Base-by-base conservation (phyloP, 768 basidiomycete genomes). In the Tulasnella sp. region DNA sequence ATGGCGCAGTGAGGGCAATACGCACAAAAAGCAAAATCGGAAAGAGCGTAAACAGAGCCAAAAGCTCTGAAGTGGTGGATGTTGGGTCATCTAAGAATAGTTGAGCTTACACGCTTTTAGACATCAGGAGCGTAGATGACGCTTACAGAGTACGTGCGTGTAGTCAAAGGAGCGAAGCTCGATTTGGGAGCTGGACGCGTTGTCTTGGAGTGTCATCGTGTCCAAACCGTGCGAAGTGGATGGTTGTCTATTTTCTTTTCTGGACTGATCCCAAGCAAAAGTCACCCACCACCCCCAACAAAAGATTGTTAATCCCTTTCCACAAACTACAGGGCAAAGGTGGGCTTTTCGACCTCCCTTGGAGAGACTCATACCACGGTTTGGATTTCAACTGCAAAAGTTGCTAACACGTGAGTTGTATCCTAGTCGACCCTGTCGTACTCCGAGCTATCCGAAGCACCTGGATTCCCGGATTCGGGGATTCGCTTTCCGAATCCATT, bases 1-100 rank as follows among this genome's bases (percentile, higher is more conserved):
- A 39, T 61, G 3, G 55, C 3, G 6, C 70, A 32, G n/a, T 55
- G 7, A 46, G 72, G n/a, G 70, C 51, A n/a, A 20, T 23, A 81
- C 84, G 70, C 82, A 91, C 91, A 91, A 92, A 92, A 77, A 92
- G 87, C 26, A 92, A 86, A 77, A 92, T 91, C 13, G 91, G 91
- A 79, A 87, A 91, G 37, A 92, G 84, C 0, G 91, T 91, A 75
- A 92, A 83, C 67, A 92, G 83, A 37, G 91, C 91, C 74, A 92
- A 83, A 9, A 83, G 85, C 35, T 91, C 82, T 0, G 91, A 91
- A 71, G 89, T 83, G 10, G 86, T 80, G 5, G 91, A 92, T 40
- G 86, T 86, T 73, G 89, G 88, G 83, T 92, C 88, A 81, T 92
- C 91, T 92, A 35, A 29, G 35, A 7, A 81, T 55, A 39, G 46